phyloP scores from a whole-genome alignment of 208 protist species.

The Leishmania tropica region DNA sequence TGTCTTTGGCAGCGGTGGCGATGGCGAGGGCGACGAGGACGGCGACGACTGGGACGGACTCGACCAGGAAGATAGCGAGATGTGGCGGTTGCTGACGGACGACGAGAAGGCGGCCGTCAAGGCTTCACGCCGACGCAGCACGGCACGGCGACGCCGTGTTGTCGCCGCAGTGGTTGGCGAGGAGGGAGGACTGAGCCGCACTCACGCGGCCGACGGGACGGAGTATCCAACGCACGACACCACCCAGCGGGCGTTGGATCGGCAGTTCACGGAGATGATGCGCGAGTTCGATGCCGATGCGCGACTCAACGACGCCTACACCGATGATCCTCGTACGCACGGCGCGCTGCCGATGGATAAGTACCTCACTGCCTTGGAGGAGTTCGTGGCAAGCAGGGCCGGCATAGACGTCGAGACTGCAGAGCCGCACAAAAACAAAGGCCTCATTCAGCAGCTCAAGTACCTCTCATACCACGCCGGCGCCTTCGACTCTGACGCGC shows the following conservation, averaged over 20 bases:
- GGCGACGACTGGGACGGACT: constrained; percentile 26
- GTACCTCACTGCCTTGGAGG: constrained; percentile 80
- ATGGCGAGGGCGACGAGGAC: constrained; percentile 23
- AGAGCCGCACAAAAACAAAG: constrained; percentile 79
- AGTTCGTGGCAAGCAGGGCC: constrained; percentile 77
- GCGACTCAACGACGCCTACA: constrained; percentile 70
- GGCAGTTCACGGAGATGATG: constrained; percentile 80
- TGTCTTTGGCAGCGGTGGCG: constrained; percentile 56
- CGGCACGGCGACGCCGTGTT: constrained; percentile 28
- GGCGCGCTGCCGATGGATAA: constrained; percentile 72
- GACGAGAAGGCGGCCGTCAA: constrained; percentile 52
- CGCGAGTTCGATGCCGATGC: constrained; percentile 75
- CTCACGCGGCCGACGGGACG: constrained; percentile 30
- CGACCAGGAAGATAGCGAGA: constrained; percentile 29
- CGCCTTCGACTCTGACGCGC: constrained; percentile 61
- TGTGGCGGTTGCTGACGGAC: constrained; percentile 52
- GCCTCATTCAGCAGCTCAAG: constrained; percentile 78
- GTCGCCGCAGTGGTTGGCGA: neutral
- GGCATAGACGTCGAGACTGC: constrained; percentile 70
- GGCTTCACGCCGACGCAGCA: constrained; percentile 39
- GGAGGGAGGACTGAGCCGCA: constrained; percentile 12
- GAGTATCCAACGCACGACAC: constrained; percentile 62
- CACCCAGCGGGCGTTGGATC: constrained; percentile 54
- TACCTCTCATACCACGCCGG: constrained; percentile 57
- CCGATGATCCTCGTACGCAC: constrained; percentile 76